Conservation (phyloP, 2,329 filamentous ascomycete genomes). For the Clonostachys byssicola region DNA sequence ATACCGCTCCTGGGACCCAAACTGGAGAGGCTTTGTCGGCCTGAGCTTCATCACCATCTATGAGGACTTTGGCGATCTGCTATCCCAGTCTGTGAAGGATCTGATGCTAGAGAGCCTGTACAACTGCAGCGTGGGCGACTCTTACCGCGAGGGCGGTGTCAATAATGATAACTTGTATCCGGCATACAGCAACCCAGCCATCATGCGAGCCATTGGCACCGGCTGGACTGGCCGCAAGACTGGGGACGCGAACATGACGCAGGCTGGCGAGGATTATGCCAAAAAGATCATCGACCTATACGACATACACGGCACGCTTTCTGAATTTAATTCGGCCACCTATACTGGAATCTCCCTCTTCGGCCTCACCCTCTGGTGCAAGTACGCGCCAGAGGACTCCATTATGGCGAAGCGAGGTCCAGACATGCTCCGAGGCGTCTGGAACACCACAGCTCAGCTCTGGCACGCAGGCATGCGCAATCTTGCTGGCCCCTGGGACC, state of each 20-base stretch:
- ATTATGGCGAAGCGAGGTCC: conserved; percentile 47
- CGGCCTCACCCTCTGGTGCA: conserved; percentile 53
- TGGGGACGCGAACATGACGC: conserved; percentile 55
- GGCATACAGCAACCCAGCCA: conserved; percentile 53
- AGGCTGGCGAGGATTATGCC: conserved; percentile 50
- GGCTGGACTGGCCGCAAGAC: conserved; percentile 53
- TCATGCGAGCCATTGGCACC: conserved; percentile 60
- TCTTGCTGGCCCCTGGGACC: conserved; percentile 61
- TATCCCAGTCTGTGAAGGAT: conserved; percentile 24
- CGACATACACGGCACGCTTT: conserved; percentile 48
- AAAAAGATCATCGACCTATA: conserved; percentile 53
- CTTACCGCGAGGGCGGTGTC: conserved; percentile 56
- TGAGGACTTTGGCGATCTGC: conserved; percentile 50
- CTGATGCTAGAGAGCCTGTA: conserved; percentile 49
- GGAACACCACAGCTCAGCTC: conserved; percentile 44
- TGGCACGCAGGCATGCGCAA: conserved; percentile 58
- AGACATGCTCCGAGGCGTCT: conserved; percentile 47
- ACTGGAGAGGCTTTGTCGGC: conserved; percentile 61
- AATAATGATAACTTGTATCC: conserved; percentile 60
- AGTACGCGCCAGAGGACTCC: conserved; percentile 50
- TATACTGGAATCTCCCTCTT: conserved; percentile 60
- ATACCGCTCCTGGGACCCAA: conserved; percentile 58
- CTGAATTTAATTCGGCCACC: conserved; percentile 59
- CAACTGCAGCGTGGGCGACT: conserved; percentile 53
- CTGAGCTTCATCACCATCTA: conserved; percentile 53